phyloP scores from a whole-genome alignment of 2,329 filamentous ascomycete genomes.

The Parastagonospora nodorum region DNA sequence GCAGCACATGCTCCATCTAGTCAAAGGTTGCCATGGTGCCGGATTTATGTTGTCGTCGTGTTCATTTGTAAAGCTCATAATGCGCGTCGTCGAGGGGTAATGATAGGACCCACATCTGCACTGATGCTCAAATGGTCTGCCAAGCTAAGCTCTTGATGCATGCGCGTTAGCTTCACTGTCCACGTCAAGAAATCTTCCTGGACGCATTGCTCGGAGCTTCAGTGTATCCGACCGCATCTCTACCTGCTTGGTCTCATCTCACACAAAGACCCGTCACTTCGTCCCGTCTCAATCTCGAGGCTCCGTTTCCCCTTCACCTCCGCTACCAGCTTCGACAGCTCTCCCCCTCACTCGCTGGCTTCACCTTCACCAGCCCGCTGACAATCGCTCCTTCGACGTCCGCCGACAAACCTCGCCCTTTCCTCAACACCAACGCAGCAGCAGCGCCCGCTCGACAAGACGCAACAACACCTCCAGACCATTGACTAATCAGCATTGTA shows the following conservation, averaged over 20 bases:
- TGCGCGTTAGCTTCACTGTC: slow-evolving; percentile 35
- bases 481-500: background rate
- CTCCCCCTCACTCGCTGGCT: slow-evolving; percentile 13
- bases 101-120: slow-evolving; percentile 11
- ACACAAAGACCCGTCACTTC: slow-evolving; percentile 20
- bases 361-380: slow-evolving; percentile 33
- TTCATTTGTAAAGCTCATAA: background rate
- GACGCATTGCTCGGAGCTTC: slow-evolving; percentile 33
- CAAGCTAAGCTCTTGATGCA: slow-evolving; percentile 26
- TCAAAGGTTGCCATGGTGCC: background rate
- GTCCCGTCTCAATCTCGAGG: slow-evolving; percentile 17
- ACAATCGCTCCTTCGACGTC: slow-evolving; percentile 21
- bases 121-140: slow-evolving; percentile 12
- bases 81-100: slow-evolving; percentile 5
- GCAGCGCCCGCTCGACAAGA: background rate
- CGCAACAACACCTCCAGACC: background rate
- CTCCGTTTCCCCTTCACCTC: slow-evolving; percentile 22
- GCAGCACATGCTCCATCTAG: too few relatives aligned
- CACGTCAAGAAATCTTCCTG: slow-evolving; percentile 38
- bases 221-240: slow-evolving; percentile 33
- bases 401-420: slow-evolving; percentile 13
- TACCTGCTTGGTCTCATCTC: slow-evolving; percentile 32
- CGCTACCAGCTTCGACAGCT: slow-evolving; percentile 20
- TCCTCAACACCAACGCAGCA: slow-evolving; percentile 14
- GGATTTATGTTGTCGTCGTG: background rate